These are phyloP conservation scores for Nakazawaea laoshanensis DNA, from an alignment of 805 yeast genomes.

Conservation along the genomic window DNA sequence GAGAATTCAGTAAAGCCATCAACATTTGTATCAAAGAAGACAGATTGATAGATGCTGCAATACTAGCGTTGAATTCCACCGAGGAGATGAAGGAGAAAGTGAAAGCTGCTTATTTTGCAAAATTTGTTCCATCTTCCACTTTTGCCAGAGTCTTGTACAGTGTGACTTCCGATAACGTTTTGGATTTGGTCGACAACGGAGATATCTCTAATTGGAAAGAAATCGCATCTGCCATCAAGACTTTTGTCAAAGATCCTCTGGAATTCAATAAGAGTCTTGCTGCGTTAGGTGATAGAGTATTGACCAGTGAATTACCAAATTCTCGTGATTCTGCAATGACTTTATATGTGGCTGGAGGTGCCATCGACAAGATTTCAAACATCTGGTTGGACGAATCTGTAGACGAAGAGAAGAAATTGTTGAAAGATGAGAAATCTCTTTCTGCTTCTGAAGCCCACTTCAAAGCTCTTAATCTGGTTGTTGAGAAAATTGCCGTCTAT, in stretches of 20 bases:
- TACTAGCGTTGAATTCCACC: constrained; percentile 65
- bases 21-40: constrained; percentile 55
- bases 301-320: constrained; percentile 27
- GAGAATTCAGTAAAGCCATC: constrained; percentile 61
- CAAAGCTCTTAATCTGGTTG: constrained; percentile 70
- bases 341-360: constrained; percentile 73
- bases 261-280: constrained; percentile 49
- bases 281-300: constrained; percentile 72
- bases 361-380: constrained; percentile 67
- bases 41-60: constrained; percentile 68
- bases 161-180: constrained; percentile 40
- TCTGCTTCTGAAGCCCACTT: constrained; percentile 81
- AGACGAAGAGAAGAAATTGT: constrained; percentile 29
- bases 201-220: constrained; percentile 79
- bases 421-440: constrained; percentile 32
- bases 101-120: constrained; percentile 59
- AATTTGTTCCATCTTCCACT: constrained; percentile 39
- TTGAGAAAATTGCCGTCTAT: constrained; percentile 76
- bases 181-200: constrained; percentile 71
- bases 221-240: constrained; percentile 60
- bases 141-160: constrained; percentile 71
- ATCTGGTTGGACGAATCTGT: constrained; percentile 78
- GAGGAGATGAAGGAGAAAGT: constrained; percentile 60
- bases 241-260: constrained; percentile 38
- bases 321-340: constrained; percentile 68